Base-by-base conservation (phyloP, 2,329 filamentous ascomycete species). In the Rhexocercosporidium sp. region DNA sequence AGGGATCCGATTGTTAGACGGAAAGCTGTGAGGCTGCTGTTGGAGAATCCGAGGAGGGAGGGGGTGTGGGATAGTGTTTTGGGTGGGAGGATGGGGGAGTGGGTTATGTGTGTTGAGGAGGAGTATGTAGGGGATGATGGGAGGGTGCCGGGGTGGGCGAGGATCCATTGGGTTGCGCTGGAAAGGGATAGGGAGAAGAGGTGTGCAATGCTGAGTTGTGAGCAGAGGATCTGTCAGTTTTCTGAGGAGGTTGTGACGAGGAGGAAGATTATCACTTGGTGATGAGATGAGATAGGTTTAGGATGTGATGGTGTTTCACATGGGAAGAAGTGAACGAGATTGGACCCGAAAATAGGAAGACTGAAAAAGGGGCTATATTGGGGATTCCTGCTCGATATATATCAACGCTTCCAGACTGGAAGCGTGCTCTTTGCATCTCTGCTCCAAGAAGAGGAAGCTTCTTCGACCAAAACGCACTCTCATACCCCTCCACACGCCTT, bases 11-110 rank as follows among this genome's bases (percentile, higher is more conserved):
- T 78, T 1, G 81, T 85, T 37, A 83, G 89, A n/a, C 81, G 86
- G 20, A 84, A 85, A 69, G 88, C 88, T 9, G 88, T 90, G 56
- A 82, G 85, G 70, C 78, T 91, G 11, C 77, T 91, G 64, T 80
- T 82, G 59, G 86, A 83, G 70, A 87, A 86, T 72, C 83, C 87
- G 9, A 82, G 88, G n/a, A 62, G 64, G 20, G 89, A 91, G 76
- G 88, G 86, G 25, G 88, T 91, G 81, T 91, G 88, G 88, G 88
- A 91, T 62, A 66, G 62, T 61, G 34, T 65, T 0, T 14, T 63
- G 7, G 44, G 39, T 6, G 67, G 61, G 1, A 60, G 54, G 34
- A 49, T 67, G 37, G 64, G 60, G 6, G 29, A 57, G 39, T 72
- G 70, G 67, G 64, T 56, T 25, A 68, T 70, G 61, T n/a, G 20